These are phyloP conservation scores for Geotrichum citri-aurantii DNA, from an alignment of 1,139 yeast genomes.

Conservation along the genomic window DNA sequence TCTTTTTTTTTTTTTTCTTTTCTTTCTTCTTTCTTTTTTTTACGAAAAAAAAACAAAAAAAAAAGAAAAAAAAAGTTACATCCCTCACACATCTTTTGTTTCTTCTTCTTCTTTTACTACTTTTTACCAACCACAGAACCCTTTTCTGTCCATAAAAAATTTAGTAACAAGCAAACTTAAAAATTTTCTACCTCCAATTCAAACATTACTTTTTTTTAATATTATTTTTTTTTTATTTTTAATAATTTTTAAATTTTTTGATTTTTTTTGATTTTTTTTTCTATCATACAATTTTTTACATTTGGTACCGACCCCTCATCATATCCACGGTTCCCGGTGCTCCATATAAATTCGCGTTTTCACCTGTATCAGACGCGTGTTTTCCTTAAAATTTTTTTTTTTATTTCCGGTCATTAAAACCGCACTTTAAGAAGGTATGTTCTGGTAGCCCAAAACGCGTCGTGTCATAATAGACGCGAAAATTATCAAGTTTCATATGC, in stretches of 20 bases:
- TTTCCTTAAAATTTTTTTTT: background rate
- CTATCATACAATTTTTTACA: background rate
- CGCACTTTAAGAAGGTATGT: no score
- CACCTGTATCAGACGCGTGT: background rate
- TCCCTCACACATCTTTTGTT: background rate
- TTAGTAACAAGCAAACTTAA: background rate
- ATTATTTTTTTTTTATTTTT: no score
- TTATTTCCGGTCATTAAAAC: background rate
- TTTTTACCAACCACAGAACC: no score
- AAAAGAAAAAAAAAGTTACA: background rate
- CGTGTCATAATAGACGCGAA: background rate
- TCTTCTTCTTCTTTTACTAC: background rate
- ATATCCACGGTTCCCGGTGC: background rate
- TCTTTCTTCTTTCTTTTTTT: background rate
- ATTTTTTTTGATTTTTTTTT: no score
- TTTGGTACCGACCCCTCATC: background rate
- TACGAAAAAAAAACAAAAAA: background rate
- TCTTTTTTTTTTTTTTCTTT: constrained; percentile 3
- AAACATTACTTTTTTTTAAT: background rate
- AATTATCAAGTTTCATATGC: background rate
- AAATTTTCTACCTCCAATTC: background rate
- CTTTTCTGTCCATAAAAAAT: background rate
- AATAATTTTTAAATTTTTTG: no score
- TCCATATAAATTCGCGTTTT: background rate
- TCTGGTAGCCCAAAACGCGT: background rate